These are phyloP conservation scores for Solanum hybrid DNA, from an alignment of 305 asterid species.

Conservation along the genomic window DNA sequence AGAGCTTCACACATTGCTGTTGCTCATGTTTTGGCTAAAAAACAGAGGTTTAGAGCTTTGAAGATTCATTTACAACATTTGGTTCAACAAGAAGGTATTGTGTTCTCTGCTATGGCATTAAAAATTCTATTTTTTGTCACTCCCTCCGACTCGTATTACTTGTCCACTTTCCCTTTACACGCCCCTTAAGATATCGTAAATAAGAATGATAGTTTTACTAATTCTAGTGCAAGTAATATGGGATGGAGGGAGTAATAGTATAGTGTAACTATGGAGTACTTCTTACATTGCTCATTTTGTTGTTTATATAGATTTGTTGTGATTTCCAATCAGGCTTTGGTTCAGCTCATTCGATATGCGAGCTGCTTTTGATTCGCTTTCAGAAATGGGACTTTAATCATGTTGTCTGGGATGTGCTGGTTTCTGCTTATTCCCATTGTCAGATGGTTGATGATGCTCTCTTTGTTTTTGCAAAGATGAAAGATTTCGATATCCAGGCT, in stretches of 20 bases:
- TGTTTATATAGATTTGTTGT: constrained; percentile 37
- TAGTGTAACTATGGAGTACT: constrained; percentile 3
- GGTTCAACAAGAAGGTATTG: constrained; percentile 47
- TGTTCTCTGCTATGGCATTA: background rate
- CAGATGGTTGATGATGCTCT: constrained; percentile 69
- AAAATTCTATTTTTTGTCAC: background rate
- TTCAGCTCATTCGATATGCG: constrained; percentile 53
- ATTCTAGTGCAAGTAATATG: background rate
- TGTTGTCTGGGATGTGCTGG: constrained; percentile 67
- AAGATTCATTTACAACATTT: constrained; percentile 42
- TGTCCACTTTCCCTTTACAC: background rate
- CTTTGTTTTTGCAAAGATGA: constrained; percentile 55
- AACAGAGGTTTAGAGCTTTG: constrained; percentile 39
- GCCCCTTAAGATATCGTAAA: background rate
- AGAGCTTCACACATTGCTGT: constrained; percentile 21
- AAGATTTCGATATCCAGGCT: constrained; percentile 41
- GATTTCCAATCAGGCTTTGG: constrained; percentile 62
- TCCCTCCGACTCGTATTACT: background rate
- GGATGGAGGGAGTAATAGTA: background rate
- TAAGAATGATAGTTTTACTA: background rate
- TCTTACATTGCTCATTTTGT: constrained; percentile 23
- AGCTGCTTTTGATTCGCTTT: constrained; percentile 48
- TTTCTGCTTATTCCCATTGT: constrained; percentile 46
- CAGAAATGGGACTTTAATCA: constrained; percentile 33
- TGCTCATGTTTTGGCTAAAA: constrained; percentile 60